Conservation (phyloP, 495 filamentous ascomycete species). For the Neohortaea acidophila region DNA sequence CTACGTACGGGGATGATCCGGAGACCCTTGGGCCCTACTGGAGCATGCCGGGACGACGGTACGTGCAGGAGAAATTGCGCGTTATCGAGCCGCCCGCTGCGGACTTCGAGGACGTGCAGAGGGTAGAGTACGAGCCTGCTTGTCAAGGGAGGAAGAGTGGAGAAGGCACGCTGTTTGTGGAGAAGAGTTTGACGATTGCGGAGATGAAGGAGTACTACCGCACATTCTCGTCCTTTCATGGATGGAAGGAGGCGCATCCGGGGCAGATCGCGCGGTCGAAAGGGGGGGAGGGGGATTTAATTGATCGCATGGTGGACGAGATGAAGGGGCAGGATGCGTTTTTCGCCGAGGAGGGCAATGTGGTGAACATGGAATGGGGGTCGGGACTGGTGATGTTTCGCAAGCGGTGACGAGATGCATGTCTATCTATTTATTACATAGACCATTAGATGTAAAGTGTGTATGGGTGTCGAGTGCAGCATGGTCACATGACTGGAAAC, state of each 20-base stretch:
- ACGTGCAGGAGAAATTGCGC: slow-evolving; percentile 34
- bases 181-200: slow-evolving; percentile 36
- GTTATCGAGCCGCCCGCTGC: slow-evolving; percentile 33
- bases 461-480: too few species aligned
- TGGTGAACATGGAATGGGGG: slow-evolving; percentile 40
- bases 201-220: slow-evolving; percentile 39
- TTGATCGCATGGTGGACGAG: slow-evolving; percentile 42
- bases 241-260: slow-evolving; percentile 38
- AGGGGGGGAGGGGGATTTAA: slow-evolving; percentile 35
- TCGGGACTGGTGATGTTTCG: slow-evolving; percentile 40
- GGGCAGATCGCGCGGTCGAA: slow-evolving; percentile 30
- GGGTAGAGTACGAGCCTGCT: slow-evolving; percentile 42
- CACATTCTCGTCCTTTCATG: slow-evolving; percentile 41
- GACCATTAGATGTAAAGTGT: too few species aligned
- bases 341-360: slow-evolving; percentile 35
- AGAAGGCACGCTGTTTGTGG: slow-evolving; percentile 36
- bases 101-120: slow-evolving; percentile 36
- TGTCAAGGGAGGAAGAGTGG: slow-evolving; percentile 24
- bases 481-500: too few species aligned
- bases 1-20: slow-evolving; percentile 14
- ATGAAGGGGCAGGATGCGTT: slow-evolving; percentile 32
- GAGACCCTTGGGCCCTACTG: slow-evolving; percentile 40
- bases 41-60: slow-evolving; percentile 43
- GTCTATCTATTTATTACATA: too few species aligned
- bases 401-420: slow-evolving; percentile 31